These are phyloP conservation scores for Ailanthus altissimus DNA, from an alignment of 345 rosid species.

Conservation along the genomic window DNA sequence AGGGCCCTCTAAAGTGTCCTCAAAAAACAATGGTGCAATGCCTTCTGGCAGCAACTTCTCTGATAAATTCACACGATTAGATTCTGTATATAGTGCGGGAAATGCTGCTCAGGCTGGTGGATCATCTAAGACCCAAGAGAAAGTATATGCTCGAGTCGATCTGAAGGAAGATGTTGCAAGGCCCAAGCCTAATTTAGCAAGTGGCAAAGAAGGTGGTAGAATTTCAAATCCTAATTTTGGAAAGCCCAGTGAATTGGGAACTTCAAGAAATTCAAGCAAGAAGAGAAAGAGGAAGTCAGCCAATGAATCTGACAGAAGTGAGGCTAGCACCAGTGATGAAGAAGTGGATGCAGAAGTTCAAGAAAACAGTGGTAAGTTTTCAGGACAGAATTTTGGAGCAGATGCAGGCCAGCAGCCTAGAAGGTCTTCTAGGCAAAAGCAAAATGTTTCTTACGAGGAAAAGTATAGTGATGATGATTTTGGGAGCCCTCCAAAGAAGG, in stretches of 20 bases:
- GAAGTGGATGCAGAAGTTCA: slow-evolving; percentile 26
- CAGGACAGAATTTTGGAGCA: slow-evolving; percentile 21
- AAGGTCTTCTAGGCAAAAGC: slow-evolving; percentile 56
- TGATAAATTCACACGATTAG: slow-evolving; percentile 22
- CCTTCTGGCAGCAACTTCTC: slow-evolving; percentile 26
- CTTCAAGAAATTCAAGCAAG: slow-evolving; percentile 27
- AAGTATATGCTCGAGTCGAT: slow-evolving; percentile 30
- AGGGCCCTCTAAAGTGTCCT: slow-evolving; percentile 35
- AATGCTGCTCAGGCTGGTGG: slow-evolving; percentile 28
- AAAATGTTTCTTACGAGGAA: slow-evolving; percentile 37
- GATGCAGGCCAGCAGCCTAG: slow-evolving; percentile 33
- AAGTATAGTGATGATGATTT: slow-evolving; percentile 35
- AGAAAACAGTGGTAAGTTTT: slow-evolving; percentile 29
- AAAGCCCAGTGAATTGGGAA: slow-evolving; percentile 25
- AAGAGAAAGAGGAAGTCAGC: slow-evolving; percentile 42
- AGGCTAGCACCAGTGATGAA: slow-evolving; percentile 33
- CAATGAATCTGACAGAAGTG: slow-evolving; percentile 43
- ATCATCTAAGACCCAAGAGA: slow-evolving; percentile 32
- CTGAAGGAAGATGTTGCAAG: slow-evolving; percentile 27
- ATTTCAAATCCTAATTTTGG: slow-evolving; percentile 27
- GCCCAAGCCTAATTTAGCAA: slow-evolving; percentile 21
- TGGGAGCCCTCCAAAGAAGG: slow-evolving; percentile 35
- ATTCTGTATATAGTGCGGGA: slow-evolving; percentile 23
- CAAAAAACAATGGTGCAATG: slow-evolving; percentile 33
- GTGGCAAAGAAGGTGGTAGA: slow-evolving; percentile 29